Conservation (phyloP, 1,139 yeast genomes). For the Debaryomyces udenii region DNA sequence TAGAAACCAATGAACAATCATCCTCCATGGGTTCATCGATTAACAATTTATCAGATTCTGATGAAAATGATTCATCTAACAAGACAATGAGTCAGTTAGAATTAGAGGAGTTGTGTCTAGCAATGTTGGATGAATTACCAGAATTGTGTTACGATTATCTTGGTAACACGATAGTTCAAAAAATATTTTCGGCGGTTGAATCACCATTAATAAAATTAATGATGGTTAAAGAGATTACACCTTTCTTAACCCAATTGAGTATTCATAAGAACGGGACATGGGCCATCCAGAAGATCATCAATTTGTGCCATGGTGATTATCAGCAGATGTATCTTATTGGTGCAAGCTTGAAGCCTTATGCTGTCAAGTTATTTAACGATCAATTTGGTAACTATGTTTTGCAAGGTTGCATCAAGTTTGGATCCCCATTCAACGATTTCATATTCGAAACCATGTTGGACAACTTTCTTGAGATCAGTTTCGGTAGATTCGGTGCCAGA, state of each 20-base stretch:
- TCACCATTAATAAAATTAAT: conserved; percentile 74
- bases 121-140: conserved; percentile 88
- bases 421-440: conserved; percentile 85
- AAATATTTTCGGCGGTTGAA: conserved; percentile 69
- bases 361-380: conserved; percentile 86
- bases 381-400: conserved; percentile 96
- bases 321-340: conserved; percentile 75
- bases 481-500: conserved; percentile 92
- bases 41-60: conserved; percentile 13
- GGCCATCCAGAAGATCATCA: conserved; percentile 97
- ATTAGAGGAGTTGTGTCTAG: conserved; percentile 79
- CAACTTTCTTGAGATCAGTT: conserved; percentile 79
- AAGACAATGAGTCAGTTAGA: conserved; percentile 48
- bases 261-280: conserved; percentile 98
- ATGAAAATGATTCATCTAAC: conserved; percentile 14
- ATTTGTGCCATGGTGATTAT: conserved; percentile 58
- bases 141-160: conserved; percentile 90
- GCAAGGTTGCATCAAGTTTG: conserved; percentile 91
- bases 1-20: conserved; percentile 47
- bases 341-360: conserved; percentile 73
- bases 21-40: conserved; percentile 9
- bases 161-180: conserved; percentile 95
- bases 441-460: conserved; percentile 83
- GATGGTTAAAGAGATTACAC: conserved; percentile 79
- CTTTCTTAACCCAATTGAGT: conserved; percentile 87